A percentile compares a stretch with the other conserved stretches of the same genome.
Conservation (phyloP, 495 filamentous ascomycete species). For the Niebla homalea region DNA sequence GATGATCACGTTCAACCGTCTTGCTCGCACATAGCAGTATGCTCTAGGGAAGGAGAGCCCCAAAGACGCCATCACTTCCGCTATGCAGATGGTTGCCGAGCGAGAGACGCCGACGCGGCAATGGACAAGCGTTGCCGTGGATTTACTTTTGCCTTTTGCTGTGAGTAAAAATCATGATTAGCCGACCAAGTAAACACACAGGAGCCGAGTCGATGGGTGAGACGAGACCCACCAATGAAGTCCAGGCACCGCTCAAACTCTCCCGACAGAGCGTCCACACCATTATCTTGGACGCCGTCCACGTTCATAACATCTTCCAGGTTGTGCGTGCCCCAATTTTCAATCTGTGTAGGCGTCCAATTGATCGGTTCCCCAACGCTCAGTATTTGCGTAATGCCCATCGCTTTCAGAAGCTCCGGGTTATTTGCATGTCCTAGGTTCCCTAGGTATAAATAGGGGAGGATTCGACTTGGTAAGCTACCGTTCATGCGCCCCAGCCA, state of each 20-base stretch:
- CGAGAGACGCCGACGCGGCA: constrained; percentile 92
- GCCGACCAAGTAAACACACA: not conserved
- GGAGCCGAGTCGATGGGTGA: not conserved
- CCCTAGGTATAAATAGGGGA: constrained; percentile 92
- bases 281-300: constrained; percentile 85
- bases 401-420: constrained; percentile 57
- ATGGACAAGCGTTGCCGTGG: constrained; percentile 84
- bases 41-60: constrained; percentile 78
- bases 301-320: constrained; percentile 71
- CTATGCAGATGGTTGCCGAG: constrained; percentile 94
- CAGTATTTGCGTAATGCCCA: constrained; percentile 79
- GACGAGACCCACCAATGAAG: constrained; percentile 65
- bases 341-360: constrained; percentile 58
- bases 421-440: constrained; percentile 91
- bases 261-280: constrained; percentile 78
- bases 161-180: not conserved
- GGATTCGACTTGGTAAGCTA: constrained; percentile 72
- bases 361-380: constrained; percentile 85
- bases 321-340: constrained; percentile 58
- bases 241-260: constrained; percentile 79
- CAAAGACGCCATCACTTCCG: constrained; percentile 79
- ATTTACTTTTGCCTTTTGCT: constrained; percentile 64
- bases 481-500: constrained; percentile 85
- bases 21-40: constrained; percentile 91
- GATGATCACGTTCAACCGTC: constrained; percentile 67